Evolutionary conservation across 2,329 filamentous ascomycete genomes (phyloP).

Genomic region (Arthroderma sp.): DNA sequence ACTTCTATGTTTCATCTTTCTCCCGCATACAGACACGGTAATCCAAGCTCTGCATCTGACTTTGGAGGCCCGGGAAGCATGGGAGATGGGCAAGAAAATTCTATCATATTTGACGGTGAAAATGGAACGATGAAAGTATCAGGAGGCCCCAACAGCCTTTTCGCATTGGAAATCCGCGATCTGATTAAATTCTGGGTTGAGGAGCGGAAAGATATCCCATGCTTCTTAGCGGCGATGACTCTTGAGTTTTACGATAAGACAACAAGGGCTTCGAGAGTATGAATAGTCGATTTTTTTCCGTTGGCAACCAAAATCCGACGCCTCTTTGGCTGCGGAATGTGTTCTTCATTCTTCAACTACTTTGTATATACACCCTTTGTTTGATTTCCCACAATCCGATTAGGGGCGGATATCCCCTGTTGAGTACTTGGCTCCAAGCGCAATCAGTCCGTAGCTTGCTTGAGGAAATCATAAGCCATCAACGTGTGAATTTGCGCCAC

Average conservation of each 20-base stretch:
- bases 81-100: constrained; percentile 39
- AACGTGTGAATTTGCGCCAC: constrained; percentile 7
- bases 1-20: constrained; percentile 73
- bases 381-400: background rate
- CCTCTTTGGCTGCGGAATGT: no score
- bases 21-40: constrained; percentile 30
- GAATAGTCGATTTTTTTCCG: background rate
- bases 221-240: constrained; percentile 80
- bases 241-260: constrained; percentile 75
- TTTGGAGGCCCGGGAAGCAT: constrained; percentile 28
- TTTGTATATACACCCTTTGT: background rate
- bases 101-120: constrained; percentile 77
- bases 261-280: constrained; percentile 24
- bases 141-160: constrained; percentile 73
- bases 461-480: constrained; percentile 9
- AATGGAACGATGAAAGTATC: constrained; percentile 96
- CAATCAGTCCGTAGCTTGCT: background rate
- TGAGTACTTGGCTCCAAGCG: background rate
- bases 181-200: constrained; percentile 94
- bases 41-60: constrained; percentile 48
- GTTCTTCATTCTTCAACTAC: no score
- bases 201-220: constrained; percentile 83
- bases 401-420: background rate
- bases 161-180: constrained; percentile 71
- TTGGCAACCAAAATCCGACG: background rate